Base-by-base conservation (phyloP, 768 basidiomycete genomes). In the Butyriboletus loyo region DNA sequence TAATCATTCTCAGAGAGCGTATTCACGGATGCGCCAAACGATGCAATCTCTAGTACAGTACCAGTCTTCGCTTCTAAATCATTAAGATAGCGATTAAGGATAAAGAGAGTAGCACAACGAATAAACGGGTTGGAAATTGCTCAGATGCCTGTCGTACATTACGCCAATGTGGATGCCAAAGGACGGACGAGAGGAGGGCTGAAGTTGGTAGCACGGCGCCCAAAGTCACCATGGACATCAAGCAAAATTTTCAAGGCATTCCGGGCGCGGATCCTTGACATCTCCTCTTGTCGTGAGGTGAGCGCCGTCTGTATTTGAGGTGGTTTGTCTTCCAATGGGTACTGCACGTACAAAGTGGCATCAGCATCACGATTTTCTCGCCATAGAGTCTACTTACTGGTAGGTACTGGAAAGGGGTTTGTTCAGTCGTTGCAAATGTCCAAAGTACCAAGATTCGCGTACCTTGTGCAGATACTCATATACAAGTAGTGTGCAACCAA, bases 211-310 rank as follows among this genome's bases (percentile, higher is more conserved):
- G 78, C 81, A 39, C 81, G 78, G 45, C 83, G 77, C 24, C 87
- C 87, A 73, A 92, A 89, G 67, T 93, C 89, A n/a, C 89, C 89
- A 70, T 92, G 90, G 35, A 91, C 87, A 62, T 93, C 92, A 65
- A 94, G 73, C 56, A 94, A 70, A 54, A 93, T 92, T 71, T 94
- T 93, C 63, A 99, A 81, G 14, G 94, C 96, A 76, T 98, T 98
- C 52, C 96, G 80, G 19, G 97, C 96, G 49, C 97, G 82, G 38
- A 96, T 81, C 66, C 86, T 84, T 28, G 92, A 83, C 73, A 98
- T 78, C 53, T 98, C 96, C 60, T 90, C 88, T 35, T 81, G 80
- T 49, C 82, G 81, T 51, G 82, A 78, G 7, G 82, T 91, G 51
- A 87, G 81, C 49, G 76, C 80, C 17, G 84, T 93, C 69, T 86